Evolutionary conservation across 139 green algal species (phyloP).

Genomic region (Desmodesmus armatus): DNA sequence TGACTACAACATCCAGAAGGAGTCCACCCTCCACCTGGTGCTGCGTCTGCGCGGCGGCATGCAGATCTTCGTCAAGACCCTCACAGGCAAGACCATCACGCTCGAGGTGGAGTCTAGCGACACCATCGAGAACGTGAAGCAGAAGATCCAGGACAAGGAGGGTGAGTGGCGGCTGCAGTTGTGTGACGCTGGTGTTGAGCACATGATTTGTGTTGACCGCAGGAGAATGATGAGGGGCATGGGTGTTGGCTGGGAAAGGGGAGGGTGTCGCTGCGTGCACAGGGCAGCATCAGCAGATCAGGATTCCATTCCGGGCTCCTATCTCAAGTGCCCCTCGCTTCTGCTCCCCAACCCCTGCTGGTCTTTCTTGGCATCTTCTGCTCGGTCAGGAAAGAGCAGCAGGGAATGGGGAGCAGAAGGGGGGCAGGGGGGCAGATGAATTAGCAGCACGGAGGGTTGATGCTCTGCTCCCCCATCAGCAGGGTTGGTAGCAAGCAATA

Average conservation of each 20-base stretch:
- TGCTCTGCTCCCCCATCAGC: too few relatives aligned
- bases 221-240: neutral
- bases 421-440: too few relatives aligned
- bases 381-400: too few relatives aligned
- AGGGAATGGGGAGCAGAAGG: too few relatives aligned
- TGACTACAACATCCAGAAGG: conserved; percentile 97
- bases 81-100: conserved; percentile 90
- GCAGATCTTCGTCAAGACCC: conserved; percentile 96
- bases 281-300: too few relatives aligned
- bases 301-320: too few relatives aligned
- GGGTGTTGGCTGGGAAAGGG: neutral
- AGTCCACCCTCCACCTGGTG: conserved; percentile 89
- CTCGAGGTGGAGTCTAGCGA: conserved; percentile 82
- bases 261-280: neutral
- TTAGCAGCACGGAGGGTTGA: too few relatives aligned
- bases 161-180: conserved; percentile 26
- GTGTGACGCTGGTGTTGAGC: neutral
- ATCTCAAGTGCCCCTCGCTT: too few relatives aligned
- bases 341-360: too few relatives aligned
- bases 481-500: too few relatives aligned
- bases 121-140: conserved; percentile 96
- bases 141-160: conserved; percentile 97
- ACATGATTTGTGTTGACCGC: neutral
- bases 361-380: too few relatives aligned
- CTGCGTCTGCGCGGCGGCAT: conserved; percentile 82